Evolutionary conservation across 345 rosid genomes (phyloP).

Genomic region (Boechera retrofracta): DNA sequence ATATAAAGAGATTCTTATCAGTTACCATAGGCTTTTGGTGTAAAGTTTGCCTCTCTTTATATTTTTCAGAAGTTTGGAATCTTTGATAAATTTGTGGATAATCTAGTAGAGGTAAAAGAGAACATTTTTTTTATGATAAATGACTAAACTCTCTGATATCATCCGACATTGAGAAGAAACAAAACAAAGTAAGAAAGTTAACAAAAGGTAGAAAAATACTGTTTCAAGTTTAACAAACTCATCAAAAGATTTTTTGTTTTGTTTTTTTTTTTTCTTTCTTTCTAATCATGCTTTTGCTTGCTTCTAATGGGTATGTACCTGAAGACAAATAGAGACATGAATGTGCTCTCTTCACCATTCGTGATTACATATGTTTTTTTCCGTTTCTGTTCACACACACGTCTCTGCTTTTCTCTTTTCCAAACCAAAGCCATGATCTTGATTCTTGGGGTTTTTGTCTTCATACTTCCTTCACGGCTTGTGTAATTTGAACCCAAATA

Average conservation of each 20-base stretch:
- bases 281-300: slow-evolving; percentile 30
- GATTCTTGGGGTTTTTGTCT: background rate
- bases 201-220: slow-evolving; percentile 21
- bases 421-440: slow-evolving; percentile 21
- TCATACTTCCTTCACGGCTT: slow-evolving; percentile 49
- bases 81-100: too few species aligned
- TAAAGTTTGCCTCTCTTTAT: too few species aligned
- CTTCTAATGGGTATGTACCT: slow-evolving; percentile 33
- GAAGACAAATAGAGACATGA: slow-evolving; percentile 27
- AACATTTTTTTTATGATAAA: background rate
- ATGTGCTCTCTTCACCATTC: slow-evolving; percentile 36
- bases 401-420: slow-evolving; percentile 37
- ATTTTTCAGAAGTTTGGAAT: too few species aligned
- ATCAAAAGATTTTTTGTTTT: background rate
- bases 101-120: background rate
- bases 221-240: slow-evolving; percentile 28
- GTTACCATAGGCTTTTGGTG: too few species aligned
- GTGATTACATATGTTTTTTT: slow-evolving; percentile 44
- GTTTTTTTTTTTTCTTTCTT: background rate
- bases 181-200: background rate
- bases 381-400: slow-evolving; percentile 41
- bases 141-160: background rate
- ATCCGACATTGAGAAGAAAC: background rate
- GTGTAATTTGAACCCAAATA: slow-evolving; percentile 92
- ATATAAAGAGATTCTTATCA: too few species aligned